Evolutionary conservation across 768 basidiomycete genomes (phyloP), one percentile per base, ranked within the genome.

Genomic region (Coprinopsis cinerea): DNA sequence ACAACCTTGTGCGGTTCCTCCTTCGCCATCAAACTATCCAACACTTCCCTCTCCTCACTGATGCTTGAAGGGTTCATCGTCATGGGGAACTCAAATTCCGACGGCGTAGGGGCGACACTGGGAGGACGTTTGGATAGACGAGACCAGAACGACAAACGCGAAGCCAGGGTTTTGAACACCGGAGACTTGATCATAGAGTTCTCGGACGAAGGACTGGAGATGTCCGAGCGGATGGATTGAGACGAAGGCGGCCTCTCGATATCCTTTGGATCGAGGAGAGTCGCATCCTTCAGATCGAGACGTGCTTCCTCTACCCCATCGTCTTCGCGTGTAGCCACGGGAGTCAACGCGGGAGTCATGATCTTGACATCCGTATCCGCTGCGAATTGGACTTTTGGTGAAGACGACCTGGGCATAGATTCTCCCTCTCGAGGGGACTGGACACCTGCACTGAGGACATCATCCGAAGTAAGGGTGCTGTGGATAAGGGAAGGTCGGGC

Each of bases 91-190:
- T 44, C 49, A 10, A 11, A 44, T 30, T 24, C 39, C 20, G 27
- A 25, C 13, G 30, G 7, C 24, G 6, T 28, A 2, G 30, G 4
- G 7, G 13, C 37, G 13, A 10, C 23, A 20, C 41, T 27, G 7
- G 52, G 46, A 22, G 66, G 66, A 28, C 77, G 72, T 55, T 74
- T 79, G 9, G 83, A 78, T 17, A 82, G 62, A 44, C 76, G 73
- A 48, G 69, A 78, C 89, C 89, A 91, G 59, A 89, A 90, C 1
- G 87, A 88, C 37, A 90, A 68, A 26, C 83, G 77, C 9, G 71
- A 68, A 5, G 85, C 79, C 13, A 90, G 65, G 1, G 78, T 75
- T 57, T 81, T 85, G 36, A 79, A 76, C 9, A 89, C 70, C 6
- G 79, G 78, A 2, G 77, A 71, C 13, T 66, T 66, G n/a, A 65